A percentile compares a stretch with the other conserved stretches of the same genome.
These are phyloP conservation scores for Fusarium brachygibbosum DNA, from an alignment of 2,329 filamentous ascomycete genomes.

Conservation along the genomic window DNA sequence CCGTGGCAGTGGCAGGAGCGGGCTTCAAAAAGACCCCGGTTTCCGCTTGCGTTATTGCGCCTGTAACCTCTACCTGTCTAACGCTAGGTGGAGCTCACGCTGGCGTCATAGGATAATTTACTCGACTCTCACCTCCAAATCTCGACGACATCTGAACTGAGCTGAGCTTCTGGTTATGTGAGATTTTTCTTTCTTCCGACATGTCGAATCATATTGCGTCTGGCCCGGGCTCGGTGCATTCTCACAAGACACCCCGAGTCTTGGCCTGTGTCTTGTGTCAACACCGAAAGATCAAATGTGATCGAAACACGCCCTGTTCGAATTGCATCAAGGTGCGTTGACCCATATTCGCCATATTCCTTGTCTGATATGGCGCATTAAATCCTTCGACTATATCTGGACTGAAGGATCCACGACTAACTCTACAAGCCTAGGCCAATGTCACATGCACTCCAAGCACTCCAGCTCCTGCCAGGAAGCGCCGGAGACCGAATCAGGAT, in stretches of 20 bases:
- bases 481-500: constrained; percentile 71
- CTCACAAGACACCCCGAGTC: constrained; percentile 60
- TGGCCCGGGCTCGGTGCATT: constrained; percentile 31
- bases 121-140: constrained; percentile 20
- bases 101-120: constrained; percentile 44
- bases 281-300: constrained; percentile 73
- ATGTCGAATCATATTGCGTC: constrained; percentile 53
- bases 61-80: constrained; percentile 5
- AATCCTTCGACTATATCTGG: background rate
- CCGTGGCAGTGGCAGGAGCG: constrained; percentile 13
- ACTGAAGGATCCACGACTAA: constrained; percentile 6
- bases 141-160: constrained; percentile 7
- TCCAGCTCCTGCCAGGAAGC: constrained; percentile 71
- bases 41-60: constrained; percentile 17
- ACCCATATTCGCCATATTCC: background rate
- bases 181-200: constrained; percentile 40
- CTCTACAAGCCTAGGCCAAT: constrained; percentile 61
- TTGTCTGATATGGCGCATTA: background rate
- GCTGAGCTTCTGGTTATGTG: constrained; percentile 49
- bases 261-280: constrained; percentile 71
- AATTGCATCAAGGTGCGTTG: constrained; percentile 70
- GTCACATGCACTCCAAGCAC: constrained; percentile 71
- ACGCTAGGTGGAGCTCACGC: constrained; percentile 25
- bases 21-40: constrained; percentile 26
- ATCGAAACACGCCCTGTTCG: constrained; percentile 69